Evolutionary conservation across 495 filamentous ascomycete species (phyloP).

Genomic region (Aspergillus sparsus): DNA sequence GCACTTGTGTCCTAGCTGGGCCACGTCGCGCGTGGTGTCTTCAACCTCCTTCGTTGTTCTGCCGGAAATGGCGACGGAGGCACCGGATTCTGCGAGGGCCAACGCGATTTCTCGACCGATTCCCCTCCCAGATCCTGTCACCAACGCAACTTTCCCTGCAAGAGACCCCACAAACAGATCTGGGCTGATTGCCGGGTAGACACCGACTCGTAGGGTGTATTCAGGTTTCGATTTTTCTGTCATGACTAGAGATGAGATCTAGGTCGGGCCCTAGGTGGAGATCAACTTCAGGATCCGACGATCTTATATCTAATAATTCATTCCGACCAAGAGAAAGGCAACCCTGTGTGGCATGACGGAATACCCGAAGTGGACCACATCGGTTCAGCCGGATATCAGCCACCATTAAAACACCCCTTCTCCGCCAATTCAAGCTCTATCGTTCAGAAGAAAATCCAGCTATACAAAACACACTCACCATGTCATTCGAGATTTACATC

Average conservation of each 20-base stretch:
- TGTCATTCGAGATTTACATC: conserved; percentile 30
- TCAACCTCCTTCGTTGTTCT: not conserved
- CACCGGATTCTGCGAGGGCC: not conserved
- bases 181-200: not conserved
- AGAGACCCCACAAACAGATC: not conserved
- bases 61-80: not conserved
- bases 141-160: not conserved
- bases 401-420: no score
- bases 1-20: not conserved
- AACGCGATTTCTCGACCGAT: not conserved
- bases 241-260: not conserved
- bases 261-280: not conserved
- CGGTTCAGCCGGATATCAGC: not conserved
- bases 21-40: not conserved
- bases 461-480: not conserved
- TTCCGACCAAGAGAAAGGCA: no score
- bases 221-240: not conserved
- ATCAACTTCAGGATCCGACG: no score
- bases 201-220: not conserved
- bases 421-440: no score
- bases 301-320: no score
- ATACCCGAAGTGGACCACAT: not conserved
- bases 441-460: not conserved
- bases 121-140: not conserved
- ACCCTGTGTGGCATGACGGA: not conserved